These are phyloP conservation scores for Articulospora tetracladia DNA, from an alignment of 495 filamentous ascomycete genomes.

Conservation along the genomic window DNA sequence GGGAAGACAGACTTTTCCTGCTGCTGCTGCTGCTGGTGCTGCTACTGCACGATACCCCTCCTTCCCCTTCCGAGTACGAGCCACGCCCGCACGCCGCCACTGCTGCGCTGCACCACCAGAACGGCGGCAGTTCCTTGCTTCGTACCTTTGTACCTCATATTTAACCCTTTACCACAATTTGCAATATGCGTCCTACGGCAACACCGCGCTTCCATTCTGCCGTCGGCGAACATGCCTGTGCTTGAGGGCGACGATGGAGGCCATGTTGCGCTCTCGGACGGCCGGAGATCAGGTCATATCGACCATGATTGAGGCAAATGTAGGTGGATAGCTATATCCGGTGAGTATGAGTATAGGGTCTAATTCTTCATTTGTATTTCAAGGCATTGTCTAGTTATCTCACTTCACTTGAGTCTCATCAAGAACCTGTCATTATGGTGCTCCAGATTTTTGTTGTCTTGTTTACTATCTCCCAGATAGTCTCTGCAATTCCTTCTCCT, in stretches of 20 bases:
- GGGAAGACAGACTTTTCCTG: background rate
- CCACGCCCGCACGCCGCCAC: no score
- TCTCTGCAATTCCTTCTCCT: conserved; percentile 13
- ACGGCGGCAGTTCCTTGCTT: no score
- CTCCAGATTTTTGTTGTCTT: conserved; percentile 3
- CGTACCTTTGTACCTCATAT: background rate
- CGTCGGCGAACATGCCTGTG: background rate
- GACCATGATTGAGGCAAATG: conserved; percentile 4
- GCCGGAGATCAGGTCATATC: conserved; percentile 3
- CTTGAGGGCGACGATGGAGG: background rate
- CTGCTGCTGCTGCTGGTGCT: no score
- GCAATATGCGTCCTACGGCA: background rate
- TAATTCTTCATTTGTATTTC: background rate
- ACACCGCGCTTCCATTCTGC: background rate
- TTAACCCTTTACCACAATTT: background rate
- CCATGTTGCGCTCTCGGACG: conserved; percentile 1
- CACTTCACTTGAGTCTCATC: background rate
- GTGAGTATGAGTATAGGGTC: background rate
- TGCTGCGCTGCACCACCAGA: no score
- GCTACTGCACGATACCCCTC: background rate
- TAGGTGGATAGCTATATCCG: conserved; percentile 8
- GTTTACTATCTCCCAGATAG: conserved; percentile 4
- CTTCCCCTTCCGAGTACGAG: background rate
- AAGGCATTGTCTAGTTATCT: background rate
- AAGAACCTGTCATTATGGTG: conserved; percentile 7